Base-by-base conservation (phyloP, 441 rosid genomes). In the Mallotus repandus region DNA sequence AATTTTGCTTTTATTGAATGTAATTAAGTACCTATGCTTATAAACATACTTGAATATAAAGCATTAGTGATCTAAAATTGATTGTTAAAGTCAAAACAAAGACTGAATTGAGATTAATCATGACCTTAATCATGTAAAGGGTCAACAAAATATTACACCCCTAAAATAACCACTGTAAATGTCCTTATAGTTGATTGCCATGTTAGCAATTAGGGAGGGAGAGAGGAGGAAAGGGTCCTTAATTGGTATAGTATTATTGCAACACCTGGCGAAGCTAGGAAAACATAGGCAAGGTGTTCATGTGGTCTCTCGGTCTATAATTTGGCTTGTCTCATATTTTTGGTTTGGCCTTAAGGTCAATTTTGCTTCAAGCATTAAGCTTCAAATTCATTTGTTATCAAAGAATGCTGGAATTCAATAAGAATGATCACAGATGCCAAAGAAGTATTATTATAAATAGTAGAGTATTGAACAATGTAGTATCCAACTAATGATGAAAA, bases 311-410 rank as follows among this genome's bases (percentile, higher is more conserved):
- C 41, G 49, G 72, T 55, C 72, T 19, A 54, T 9, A 43, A 19
- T 15, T 32, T 8, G 3, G 46, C 12, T 22, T 16, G 70, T 70
- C 64, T 12, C 52, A 32, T 66, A 35, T 56, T 60, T 74, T 50
- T 50, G 45, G 12, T 18, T 18, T 32, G 38, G 53, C 22, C 63
- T 78, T 68, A 54, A 73, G 63, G 68, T 78, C 71, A 59, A 78
- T 69, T 75, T 55, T 18, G 35, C 4, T 29, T 32, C 57, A 3
- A 19, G 29, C 72, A 66, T 43, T 0, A 2, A 14, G 62, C 35
- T 7, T 54, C 63, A 55, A 62, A 61, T n/a, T n/a, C n/a, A n/a
- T n/a, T n/a, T n/a, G n/a, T n/a, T 32, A 43, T 9, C 46, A 43
- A 43, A 32, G 38, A 32, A 32, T 32, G 2, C 38, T 32, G 53